These are phyloP conservation scores for Mortierella sp. DNA, from an alignment of 371 early-diverging fungal genomes.

Conservation along the genomic window DNA sequence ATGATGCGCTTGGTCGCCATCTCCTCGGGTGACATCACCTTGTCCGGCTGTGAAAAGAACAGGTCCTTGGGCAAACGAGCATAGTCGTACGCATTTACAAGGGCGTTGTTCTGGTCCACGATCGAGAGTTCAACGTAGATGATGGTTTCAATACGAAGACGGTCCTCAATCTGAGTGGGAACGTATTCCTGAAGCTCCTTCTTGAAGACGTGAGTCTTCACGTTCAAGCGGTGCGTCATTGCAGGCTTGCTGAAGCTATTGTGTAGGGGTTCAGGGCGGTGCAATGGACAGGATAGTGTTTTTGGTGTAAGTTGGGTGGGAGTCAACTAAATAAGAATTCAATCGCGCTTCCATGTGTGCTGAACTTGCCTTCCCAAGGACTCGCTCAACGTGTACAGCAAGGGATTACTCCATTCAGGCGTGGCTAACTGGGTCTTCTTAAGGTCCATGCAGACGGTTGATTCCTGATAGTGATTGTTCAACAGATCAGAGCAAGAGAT, in stretches of 20 bases:
- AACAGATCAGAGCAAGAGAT: background rate
- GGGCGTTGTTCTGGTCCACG: constrained; percentile 33
- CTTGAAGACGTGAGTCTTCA: constrained; percentile 53
- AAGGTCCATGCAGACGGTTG: constrained; percentile 19
- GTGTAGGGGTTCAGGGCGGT: background rate
- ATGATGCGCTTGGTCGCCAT: constrained; percentile 45
- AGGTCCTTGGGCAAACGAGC: constrained; percentile 47
- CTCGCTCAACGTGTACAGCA: constrained; percentile 26
- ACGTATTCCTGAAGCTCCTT: constrained; percentile 53
- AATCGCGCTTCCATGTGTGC: background rate
- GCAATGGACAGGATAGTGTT: too few species aligned
- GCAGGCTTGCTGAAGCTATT: constrained; percentile 23
- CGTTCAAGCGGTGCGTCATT: constrained; percentile 41
- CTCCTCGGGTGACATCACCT: constrained; percentile 45
- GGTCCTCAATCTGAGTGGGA: constrained; percentile 53
- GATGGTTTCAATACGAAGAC: constrained; percentile 55
- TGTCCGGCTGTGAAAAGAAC: constrained; percentile 48
- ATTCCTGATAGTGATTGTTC: constrained; percentile 19
- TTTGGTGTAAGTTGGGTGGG: background rate
- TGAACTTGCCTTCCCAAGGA: constrained; percentile 40
- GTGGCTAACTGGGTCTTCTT: constrained; percentile 31
- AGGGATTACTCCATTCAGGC: constrained; percentile 34
- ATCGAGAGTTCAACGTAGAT: constrained; percentile 52
- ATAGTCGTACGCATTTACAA: constrained; percentile 40
- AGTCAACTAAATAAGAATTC: too few species aligned